Percentiles rank a stretch among this genome's conserved stretches.
Conservation (phyloP, 257 asterid genomes). For the Handroanthus guayacan region DNA sequence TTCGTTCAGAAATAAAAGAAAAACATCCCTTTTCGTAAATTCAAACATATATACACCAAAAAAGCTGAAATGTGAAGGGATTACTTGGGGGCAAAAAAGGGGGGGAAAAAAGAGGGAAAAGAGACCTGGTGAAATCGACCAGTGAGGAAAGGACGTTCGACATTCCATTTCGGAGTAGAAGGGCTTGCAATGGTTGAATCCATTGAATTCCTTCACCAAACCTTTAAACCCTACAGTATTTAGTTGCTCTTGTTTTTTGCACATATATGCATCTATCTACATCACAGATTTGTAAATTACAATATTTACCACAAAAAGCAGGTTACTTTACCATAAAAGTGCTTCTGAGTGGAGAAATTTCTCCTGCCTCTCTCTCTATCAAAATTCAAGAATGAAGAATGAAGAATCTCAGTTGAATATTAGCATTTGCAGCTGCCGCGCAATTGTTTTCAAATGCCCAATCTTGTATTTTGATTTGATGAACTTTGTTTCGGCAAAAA, state of each 20-base stretch:
- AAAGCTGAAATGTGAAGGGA: background rate
- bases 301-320: background rate
- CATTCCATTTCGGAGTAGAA: constrained; percentile 77
- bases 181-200: constrained; percentile 56
- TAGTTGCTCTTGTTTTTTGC: constrained; percentile 9
- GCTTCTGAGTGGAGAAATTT: background rate
- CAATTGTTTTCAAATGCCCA: constrained; percentile 41
- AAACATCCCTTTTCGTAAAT: background rate
- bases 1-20: constrained; percentile 1
- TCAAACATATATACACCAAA: background rate
- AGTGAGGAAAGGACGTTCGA: constrained; percentile 80
- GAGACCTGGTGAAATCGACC: constrained; percentile 73
- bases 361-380: background rate
- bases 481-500: background rate
- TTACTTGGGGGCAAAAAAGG: background rate
- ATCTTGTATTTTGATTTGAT: background rate
- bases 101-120: background rate
- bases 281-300: background rate
- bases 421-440: constrained; percentile 38
- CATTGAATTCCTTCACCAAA: constrained; percentile 39
- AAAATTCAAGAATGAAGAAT: background rate
- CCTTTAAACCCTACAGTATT: constrained; percentile 39
- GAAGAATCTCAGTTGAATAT: constrained; percentile 6
- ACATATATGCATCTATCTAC: background rate
- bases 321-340: constrained; percentile 16